Conservation (phyloP, 2,329 filamentous ascomycete genomes). For the Colletotrichum trifolii region DNA sequence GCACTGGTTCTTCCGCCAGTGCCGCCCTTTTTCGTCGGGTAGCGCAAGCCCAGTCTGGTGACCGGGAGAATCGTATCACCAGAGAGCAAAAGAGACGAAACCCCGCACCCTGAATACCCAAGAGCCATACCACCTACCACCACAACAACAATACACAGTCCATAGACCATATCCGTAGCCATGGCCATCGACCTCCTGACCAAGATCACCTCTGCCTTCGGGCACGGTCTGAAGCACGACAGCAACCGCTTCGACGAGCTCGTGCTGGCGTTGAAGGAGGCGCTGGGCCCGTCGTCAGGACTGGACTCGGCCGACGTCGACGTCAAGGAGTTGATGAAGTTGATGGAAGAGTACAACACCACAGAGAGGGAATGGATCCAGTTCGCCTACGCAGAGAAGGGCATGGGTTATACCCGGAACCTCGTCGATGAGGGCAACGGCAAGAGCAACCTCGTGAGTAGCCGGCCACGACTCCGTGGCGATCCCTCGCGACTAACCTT, state of each 20-base stretch:
- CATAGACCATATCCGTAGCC: constrained; percentile 30
- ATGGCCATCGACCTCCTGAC: constrained; percentile 51
- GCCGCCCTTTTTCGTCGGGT: constrained; percentile 29
- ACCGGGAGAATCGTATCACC: constrained; percentile 28
- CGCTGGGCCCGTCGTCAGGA: constrained; percentile 83
- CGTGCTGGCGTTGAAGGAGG: constrained; percentile 77
- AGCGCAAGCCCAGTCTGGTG: constrained; percentile 23
- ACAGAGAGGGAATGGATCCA: constrained; percentile 75
- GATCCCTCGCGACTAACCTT: constrained; percentile 31
- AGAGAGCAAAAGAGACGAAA: constrained; percentile 15
- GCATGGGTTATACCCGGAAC: constrained; percentile 84
- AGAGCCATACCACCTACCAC: constrained; percentile 14
- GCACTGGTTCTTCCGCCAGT: constrained; percentile 34
- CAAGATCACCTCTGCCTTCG: constrained; percentile 39
- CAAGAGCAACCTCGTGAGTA: constrained; percentile 76
- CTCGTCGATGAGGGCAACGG: constrained; percentile 90
- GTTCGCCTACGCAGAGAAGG: constrained; percentile 79
- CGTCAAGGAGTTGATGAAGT: constrained; percentile 72
- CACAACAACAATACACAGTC: constrained; percentile 22
- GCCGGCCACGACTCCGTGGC: constrained; percentile 40
- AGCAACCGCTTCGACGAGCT: constrained; percentile 74
- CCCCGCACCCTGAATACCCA: constrained; percentile 31
- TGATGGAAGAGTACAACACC: constrained; percentile 82
- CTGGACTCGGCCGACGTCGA: constrained; percentile 86
- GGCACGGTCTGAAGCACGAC: constrained; percentile 25